phyloP scores from a whole-genome alignment of 306 rosid genomes.

The Prunus salicina region DNA sequence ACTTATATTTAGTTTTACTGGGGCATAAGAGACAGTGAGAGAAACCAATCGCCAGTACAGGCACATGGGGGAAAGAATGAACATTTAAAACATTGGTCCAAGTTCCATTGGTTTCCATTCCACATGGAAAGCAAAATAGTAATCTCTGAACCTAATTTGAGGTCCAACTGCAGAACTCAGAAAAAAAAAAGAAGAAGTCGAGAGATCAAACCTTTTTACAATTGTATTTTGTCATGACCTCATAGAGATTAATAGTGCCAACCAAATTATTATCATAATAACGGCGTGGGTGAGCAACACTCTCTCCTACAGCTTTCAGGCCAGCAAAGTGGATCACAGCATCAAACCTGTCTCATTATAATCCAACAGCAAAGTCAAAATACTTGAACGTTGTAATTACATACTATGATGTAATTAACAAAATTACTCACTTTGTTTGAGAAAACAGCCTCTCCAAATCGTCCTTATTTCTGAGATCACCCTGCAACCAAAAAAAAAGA shows the following conservation, averaged over 20 bases:
- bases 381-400: not conserved
- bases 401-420: not conserved
- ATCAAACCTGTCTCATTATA: constrained; percentile 53
- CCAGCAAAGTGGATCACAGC: constrained; percentile 96
- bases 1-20: not conserved
- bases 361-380: constrained; percentile 2
- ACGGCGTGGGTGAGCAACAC: constrained; percentile 67
- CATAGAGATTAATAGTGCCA: constrained; percentile 82
- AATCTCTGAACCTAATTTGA: not conserved
- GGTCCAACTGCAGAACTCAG: not conserved
- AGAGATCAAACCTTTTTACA: constrained; percentile 63
- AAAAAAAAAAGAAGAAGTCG: not conserved
- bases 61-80: not conserved
- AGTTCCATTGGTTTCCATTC: not conserved
- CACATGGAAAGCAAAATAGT: not conserved
- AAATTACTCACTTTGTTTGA: constrained; percentile 38
- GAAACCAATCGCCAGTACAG: not conserved
- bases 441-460: constrained; percentile 83
- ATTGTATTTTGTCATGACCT: constrained; percentile 72
- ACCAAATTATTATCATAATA: constrained; percentile 68
- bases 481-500: constrained; percentile 35
- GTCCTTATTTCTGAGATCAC: constrained; percentile 67
- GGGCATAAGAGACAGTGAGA: not conserved
- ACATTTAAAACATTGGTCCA: not conserved
- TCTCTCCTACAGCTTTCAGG: constrained; percentile 86